Conservation (phyloP, 768 basidiomycete genomes). For the Russula vinacea region DNA sequence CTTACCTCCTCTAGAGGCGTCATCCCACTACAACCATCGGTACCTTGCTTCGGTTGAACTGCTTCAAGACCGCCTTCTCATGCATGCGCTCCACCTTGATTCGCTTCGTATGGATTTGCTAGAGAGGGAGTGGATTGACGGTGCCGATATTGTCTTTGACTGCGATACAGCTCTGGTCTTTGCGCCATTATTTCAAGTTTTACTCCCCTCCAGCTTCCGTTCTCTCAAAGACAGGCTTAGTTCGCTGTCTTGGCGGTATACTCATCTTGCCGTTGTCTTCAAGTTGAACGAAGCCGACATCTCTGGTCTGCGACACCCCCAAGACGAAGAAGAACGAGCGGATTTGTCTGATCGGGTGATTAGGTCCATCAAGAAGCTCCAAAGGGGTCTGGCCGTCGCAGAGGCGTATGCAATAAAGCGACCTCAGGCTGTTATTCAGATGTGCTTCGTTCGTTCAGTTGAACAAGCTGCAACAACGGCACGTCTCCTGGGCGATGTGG, state of each 20-base stretch:
- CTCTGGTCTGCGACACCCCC: slow-evolving; percentile 53
- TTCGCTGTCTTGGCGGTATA: slow-evolving; percentile 61
- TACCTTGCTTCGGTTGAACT: slow-evolving; percentile 69
- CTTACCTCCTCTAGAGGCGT: slow-evolving; percentile 6
- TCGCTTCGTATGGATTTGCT: slow-evolving; percentile 53
- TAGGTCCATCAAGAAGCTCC: slow-evolving; percentile 66
- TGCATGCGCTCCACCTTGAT: slow-evolving; percentile 47
- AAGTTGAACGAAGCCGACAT: slow-evolving; percentile 34
- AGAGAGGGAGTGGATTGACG: slow-evolving; percentile 59
- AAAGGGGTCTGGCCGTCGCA: slow-evolving; percentile 57
- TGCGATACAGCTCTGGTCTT: slow-evolving; percentile 57
- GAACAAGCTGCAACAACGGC: slow-evolving; percentile 55
- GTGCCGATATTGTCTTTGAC: slow-evolving; percentile 66
- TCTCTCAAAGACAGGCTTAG: slow-evolving; percentile 45
- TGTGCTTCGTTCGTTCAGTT: slow-evolving; percentile 62
- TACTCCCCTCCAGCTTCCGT: slow-evolving; percentile 51
- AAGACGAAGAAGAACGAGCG: background rate
- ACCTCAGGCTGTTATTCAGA: slow-evolving; percentile 43
- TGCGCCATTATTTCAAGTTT: slow-evolving; percentile 38
- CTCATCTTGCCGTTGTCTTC: slow-evolving; percentile 55
- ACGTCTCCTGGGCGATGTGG: slow-evolving; percentile 57
- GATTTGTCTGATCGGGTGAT: slow-evolving; percentile 38
- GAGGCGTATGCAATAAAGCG: slow-evolving; percentile 57
- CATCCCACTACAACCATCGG: slow-evolving; percentile 46
- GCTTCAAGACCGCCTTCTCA: slow-evolving; percentile 63